A percentile compares a stretch with the other conserved stretches of the same genome.
Conservation (phyloP, 768 basidiomycete species). For the Dioszegia hungarica region DNA sequence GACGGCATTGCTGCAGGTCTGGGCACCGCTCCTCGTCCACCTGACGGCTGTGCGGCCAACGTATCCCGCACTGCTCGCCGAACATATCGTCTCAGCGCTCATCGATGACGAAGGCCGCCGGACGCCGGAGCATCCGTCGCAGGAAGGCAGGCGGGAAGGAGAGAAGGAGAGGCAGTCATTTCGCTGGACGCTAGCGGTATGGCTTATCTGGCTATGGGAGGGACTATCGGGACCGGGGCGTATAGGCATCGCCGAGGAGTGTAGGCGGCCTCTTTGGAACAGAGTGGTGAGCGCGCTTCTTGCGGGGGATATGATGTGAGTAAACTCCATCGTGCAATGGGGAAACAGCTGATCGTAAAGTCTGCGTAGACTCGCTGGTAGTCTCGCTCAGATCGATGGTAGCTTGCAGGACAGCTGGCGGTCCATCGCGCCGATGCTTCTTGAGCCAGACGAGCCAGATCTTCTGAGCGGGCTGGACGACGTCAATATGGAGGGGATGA, state of each 20-base stretch:
- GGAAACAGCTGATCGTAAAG: background rate
- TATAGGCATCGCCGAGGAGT: background rate
- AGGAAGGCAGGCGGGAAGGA: background rate
- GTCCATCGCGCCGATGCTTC: background rate
- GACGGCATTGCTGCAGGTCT: slow-evolving; percentile 29
- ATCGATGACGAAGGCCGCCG: background rate
- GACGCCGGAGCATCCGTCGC: background rate
- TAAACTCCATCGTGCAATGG: background rate
- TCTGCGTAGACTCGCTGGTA: background rate
- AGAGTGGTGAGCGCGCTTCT: background rate
- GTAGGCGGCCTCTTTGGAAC: background rate
- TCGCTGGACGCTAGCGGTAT: slow-evolving; percentile 18
- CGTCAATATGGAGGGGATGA: background rate
- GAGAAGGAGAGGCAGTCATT: slow-evolving; percentile 11
- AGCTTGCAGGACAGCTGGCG: background rate
- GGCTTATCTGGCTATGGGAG: slow-evolving; percentile 23
- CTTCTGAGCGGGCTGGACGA: background rate
- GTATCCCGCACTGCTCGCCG: slow-evolving; percentile 9
- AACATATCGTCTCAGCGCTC: slow-evolving; percentile 17
- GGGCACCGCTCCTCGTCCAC: slow-evolving; percentile 33
- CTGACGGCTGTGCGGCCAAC: slow-evolving; percentile 12
- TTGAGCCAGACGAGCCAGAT: background rate
- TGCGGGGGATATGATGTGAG: background rate
- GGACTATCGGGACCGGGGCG: background rate
- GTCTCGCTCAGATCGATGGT: background rate